Evolutionary conservation across 768 basidiomycete genomes (phyloP).

Genomic region (Suillus subluteus): DNA sequence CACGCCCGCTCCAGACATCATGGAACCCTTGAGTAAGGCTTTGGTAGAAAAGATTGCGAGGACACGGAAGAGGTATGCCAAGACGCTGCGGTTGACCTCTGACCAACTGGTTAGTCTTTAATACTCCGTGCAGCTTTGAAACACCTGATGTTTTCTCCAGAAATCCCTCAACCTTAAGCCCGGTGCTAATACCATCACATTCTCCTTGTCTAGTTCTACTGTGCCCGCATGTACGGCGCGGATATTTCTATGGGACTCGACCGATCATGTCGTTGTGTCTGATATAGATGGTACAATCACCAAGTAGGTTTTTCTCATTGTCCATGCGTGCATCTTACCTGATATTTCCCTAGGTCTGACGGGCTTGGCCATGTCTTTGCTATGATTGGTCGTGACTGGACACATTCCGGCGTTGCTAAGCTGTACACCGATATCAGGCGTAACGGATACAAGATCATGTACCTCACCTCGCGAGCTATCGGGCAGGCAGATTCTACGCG

Average conservation of each 20-base stretch:
- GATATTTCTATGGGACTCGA: slow-evolving; percentile 96
- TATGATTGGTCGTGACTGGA: slow-evolving; percentile 98
- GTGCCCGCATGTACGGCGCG: slow-evolving; percentile 85
- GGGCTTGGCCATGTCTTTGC: slow-evolving; percentile 96
- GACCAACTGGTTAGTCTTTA: slow-evolving; percentile 79
- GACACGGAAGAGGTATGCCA: slow-evolving; percentile 70
- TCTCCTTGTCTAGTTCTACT: slow-evolving; percentile 86
- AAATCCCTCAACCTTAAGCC: slow-evolving; percentile 84
- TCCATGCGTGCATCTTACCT: background rate
- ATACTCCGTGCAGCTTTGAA: background rate
- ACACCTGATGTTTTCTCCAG: slow-evolving; percentile 40
- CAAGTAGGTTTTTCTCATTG: slow-evolving; percentile 58
- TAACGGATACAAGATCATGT: slow-evolving; percentile 98
- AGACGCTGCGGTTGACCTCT: slow-evolving; percentile 90
- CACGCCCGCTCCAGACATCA: slow-evolving; percentile 40
- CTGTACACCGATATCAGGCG: slow-evolving; percentile 93
- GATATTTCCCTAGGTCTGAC: slow-evolving; percentile 68
- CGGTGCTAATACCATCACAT: slow-evolving; percentile 91
- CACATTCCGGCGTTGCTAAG: slow-evolving; percentile 95
- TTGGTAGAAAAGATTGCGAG: slow-evolving; percentile 6
- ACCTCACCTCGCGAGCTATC: slow-evolving; percentile 95
- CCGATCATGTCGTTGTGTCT: slow-evolving; percentile 88
- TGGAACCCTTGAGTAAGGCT: slow-evolving; percentile 30
- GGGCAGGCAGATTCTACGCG: slow-evolving; percentile 97
- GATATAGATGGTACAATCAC: slow-evolving; percentile 99